A percentile compares a stretch with the other conserved stretches of the same genome.
These are phyloP conservation scores for Pseudogymnoascus sp. DNA, from an alignment of 2,329 filamentous ascomycete genomes.

Conservation along the genomic window DNA sequence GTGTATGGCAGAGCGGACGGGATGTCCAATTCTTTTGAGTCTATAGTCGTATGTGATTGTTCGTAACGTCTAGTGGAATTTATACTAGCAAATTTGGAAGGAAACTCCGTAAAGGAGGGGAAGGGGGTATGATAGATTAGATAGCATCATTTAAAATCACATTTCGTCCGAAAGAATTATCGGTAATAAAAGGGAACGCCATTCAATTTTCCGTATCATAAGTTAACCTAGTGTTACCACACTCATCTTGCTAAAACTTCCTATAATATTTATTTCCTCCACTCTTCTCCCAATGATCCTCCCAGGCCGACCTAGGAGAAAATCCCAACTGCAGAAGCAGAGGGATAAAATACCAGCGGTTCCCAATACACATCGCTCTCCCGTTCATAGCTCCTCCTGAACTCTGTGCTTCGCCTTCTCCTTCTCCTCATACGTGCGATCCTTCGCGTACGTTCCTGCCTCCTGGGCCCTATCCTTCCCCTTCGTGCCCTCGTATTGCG, in stretches of 20 bases:
- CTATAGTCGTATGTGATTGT: too few relatives aligned
- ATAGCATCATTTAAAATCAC: neutral
- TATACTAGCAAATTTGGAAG: too few relatives aligned
- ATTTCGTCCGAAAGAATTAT: neutral
- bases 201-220: neutral
- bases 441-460: slow-evolving; percentile 24
- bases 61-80: too few relatives aligned
- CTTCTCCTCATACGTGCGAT: slow-evolving; percentile 30
- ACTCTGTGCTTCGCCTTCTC: slow-evolving; percentile 26
- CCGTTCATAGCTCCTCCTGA: slow-evolving; percentile 21
- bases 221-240: neutral
- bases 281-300: neutral
- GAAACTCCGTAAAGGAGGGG: too few relatives aligned
- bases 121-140: too few relatives aligned
- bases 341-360: neutral
- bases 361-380: neutral
- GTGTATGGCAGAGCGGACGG: too few relatives aligned
- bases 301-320: neutral
- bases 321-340: neutral
- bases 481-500: slow-evolving; percentile 33
- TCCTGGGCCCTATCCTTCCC: slow-evolving; percentile 34
- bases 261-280: neutral
- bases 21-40: too few relatives aligned
- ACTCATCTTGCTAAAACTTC: neutral
- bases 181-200: neutral